These are phyloP conservation scores for Myrica gale DNA, from an alignment of 306 rosid genomes.

Conservation along the genomic window DNA sequence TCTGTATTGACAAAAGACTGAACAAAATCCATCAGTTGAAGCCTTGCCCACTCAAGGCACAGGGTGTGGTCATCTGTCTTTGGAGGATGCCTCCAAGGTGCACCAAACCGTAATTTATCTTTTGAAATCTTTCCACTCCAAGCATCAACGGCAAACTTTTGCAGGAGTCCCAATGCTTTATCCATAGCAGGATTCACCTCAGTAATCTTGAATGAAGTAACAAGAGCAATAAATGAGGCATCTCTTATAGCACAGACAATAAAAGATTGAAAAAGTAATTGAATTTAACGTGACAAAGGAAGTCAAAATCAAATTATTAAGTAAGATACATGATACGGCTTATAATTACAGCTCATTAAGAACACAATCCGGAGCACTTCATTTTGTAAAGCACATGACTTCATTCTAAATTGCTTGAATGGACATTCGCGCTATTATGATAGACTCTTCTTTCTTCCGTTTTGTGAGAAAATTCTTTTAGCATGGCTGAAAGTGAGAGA, in stretches of 20 bases:
- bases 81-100: conserved; percentile 99
- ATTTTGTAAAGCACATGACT: neutral
- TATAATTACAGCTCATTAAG: neutral
- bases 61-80: conserved; percentile 49
- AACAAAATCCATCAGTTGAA: conserved; percentile 89
- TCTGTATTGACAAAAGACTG: conserved; percentile 67
- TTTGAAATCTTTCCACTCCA: conserved; percentile 55
- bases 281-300: neutral
- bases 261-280: conserved; percentile 16
- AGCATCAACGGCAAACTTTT: conserved; percentile 68
- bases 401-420: neutral
- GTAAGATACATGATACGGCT: neutral
- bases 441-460: too few species aligned
- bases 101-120: conserved; percentile 82
- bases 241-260: conserved; percentile 20
- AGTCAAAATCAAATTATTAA: neutral
- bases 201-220: conserved; percentile 54
- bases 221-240: conserved; percentile 26
- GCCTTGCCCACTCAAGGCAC: conserved; percentile 72
- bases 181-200: conserved; percentile 95
- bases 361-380: neutral
- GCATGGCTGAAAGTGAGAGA: neutral
- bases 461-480: too few species aligned
- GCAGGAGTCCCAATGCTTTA: conserved; percentile 69
- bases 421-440: neutral